Evolutionary conservation across 768 basidiomycete genomes (phyloP).

Genomic region (Suillus paluster): DNA sequence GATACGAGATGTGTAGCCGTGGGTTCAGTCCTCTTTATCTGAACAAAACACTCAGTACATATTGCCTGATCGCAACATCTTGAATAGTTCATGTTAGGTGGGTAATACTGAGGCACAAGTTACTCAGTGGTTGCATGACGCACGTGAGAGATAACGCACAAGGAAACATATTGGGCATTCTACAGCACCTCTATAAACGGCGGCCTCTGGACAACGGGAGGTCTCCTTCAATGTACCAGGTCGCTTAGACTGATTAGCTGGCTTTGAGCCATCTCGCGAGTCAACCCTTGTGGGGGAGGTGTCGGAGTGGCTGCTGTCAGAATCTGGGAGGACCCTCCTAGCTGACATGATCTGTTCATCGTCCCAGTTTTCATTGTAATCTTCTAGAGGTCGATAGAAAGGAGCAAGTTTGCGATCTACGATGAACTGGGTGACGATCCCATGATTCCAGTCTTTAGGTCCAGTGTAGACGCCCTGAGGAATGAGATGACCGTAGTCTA

Average conservation of each 20-base stretch:
- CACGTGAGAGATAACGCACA: constrained; percentile 52
- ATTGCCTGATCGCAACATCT: constrained; percentile 98
- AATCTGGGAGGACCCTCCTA: constrained; percentile 67
- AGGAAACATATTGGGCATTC: constrained; percentile 99
- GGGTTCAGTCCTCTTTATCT: constrained; percentile 96
- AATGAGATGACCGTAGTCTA: constrained; percentile 80
- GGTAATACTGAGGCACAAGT: constrained; percentile 78
- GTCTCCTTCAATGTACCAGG: constrained; percentile 65
- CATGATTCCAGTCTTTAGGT: constrained; percentile 86
- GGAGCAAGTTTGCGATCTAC: constrained; percentile 88
- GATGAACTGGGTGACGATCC: constrained; percentile 86
- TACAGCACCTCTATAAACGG: constrained; percentile 80
- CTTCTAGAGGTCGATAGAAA: constrained; percentile 95
- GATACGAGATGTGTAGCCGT: constrained; percentile 94
- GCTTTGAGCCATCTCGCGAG: constrained; percentile 25
- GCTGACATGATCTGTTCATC: constrained; percentile 85
- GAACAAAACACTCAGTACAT: constrained; percentile 99
- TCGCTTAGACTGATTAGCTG: constrained; percentile 52
- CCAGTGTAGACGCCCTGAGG: constrained; percentile 90
- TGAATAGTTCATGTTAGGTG: constrained; percentile 94
- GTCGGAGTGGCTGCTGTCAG: constrained; percentile 49
- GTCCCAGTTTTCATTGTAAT: constrained; percentile 88
- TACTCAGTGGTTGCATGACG: constrained; percentile 28
- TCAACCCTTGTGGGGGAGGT: constrained; percentile 38
- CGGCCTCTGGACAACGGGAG: constrained; percentile 68